Percentiles rank a stretch among this genome's conserved stretches.
Evolutionary conservation across 176 grass and related monocot genomes (phyloP).

Genomic region (Poa pratensis): DNA sequence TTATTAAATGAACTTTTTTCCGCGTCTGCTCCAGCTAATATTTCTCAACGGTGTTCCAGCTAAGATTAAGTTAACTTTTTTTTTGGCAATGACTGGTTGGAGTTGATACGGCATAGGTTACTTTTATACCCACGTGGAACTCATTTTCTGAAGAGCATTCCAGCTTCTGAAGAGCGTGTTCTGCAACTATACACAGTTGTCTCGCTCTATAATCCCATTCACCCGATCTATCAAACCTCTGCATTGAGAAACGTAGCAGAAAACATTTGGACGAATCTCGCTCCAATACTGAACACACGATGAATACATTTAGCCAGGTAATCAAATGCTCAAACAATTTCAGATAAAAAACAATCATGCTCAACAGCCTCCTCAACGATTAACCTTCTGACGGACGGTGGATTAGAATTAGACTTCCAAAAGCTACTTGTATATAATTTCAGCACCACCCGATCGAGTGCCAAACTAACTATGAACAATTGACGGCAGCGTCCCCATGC

Average conservation of each 20-base stretch:
- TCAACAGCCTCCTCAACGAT: slow-evolving; percentile 5
- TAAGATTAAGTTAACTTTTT: background rate
- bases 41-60: background rate
- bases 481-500: background rate
- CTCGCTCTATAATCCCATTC: background rate
- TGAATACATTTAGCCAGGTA: slow-evolving; percentile 2
- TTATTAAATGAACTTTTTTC: background rate
- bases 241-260: no score
- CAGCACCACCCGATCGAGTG: background rate
- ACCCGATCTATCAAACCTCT: no score
- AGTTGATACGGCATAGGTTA: slow-evolving; percentile 6
- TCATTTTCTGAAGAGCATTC: background rate
- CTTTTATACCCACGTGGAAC: background rate
- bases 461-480: slow-evolving; percentile 10
- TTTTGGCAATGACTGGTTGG: background rate
- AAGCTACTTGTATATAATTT: slow-evolving; percentile 34
- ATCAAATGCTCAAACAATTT: background rate
- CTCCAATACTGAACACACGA: background rate
- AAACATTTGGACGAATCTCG: background rate
- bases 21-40: slow-evolving; percentile 3
- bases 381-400: background rate
- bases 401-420: slow-evolving; percentile 24
- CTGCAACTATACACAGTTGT: background rate
- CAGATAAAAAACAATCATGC: background rate
- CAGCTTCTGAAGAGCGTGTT: background rate